A percentile compares a stretch with the other conserved stretches of the same genome.
Evolutionary conservation across 305 asterid genomes (phyloP).

Genomic region (Petunia hybrid): DNA sequence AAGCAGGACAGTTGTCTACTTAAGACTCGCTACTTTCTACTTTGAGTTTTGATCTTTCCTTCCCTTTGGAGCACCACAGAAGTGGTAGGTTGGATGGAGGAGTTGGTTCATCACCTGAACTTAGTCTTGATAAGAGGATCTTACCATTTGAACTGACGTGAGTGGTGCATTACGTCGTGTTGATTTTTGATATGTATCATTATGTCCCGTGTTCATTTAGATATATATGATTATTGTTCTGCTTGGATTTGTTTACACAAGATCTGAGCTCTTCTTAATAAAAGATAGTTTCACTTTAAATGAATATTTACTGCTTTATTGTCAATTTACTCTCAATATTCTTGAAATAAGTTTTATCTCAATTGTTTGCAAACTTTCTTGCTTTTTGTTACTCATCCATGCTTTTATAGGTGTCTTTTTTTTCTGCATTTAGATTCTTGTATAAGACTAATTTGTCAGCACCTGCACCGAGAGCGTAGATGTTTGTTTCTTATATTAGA

Average conservation of each 20-base stretch:
- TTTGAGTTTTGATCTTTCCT: background rate
- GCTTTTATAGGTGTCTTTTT: slow-evolving; percentile 4
- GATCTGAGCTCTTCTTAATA: background rate
- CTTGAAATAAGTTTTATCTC: background rate
- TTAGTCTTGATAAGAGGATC: background rate
- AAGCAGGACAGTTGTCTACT: slow-evolving; percentile 36
- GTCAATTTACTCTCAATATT: background rate
- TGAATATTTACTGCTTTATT: slow-evolving; percentile 14
- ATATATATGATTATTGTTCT: background rate
- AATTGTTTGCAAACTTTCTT: background rate
- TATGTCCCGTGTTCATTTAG: background rate
- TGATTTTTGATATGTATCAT: background rate
- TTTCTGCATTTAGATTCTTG: background rate
- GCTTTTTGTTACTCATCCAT: background rate
- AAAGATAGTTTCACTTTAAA: background rate
- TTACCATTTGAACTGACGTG: background rate
- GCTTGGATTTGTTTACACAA: background rate
- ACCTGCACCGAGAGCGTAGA: background rate
- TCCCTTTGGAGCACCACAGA: slow-evolving; percentile 14
- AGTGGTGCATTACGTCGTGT: background rate
- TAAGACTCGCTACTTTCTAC: slow-evolving; percentile 11
- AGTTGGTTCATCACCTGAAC: slow-evolving; percentile 17
- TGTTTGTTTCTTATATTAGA: background rate
- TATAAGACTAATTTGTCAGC: background rate
- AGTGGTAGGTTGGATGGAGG: slow-evolving; percentile 14